phyloP scores from a whole-genome alignment of 2,329 filamentous ascomycete species.

The Aspergillus cejpii region DNA sequence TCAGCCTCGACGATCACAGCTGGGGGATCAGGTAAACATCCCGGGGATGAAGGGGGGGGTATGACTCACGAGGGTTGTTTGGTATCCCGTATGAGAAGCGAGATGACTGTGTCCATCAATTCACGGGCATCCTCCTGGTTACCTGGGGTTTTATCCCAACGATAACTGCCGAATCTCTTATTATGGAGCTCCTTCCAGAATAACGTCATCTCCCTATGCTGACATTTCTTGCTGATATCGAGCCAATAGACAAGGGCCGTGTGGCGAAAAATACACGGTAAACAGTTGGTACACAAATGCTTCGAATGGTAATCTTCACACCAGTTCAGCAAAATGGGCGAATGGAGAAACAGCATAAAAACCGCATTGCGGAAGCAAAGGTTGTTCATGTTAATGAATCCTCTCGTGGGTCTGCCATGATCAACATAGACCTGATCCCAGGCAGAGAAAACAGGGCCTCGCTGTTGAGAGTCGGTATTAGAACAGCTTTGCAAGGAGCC shows the following conservation, averaged over 20 bases:
- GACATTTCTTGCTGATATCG: neutral
- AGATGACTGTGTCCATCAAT: conserved; percentile 13
- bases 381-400: conserved; percentile 6
- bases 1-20: neutral
- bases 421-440: neutral
- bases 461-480: neutral
- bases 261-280: conserved; percentile 14
- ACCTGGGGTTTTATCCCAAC: neutral
- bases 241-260: conserved; percentile 18
- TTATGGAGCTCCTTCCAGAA: conserved; percentile 6
- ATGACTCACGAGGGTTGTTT: neutral
- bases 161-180: neutral
- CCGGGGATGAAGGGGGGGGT: neutral
- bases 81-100: conserved; percentile 1
- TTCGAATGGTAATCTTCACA: conserved; percentile 5
- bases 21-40: neutral
- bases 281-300: conserved; percentile 1
- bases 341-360: conserved; percentile 23
- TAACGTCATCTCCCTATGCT: neutral
- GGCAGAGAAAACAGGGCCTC: neutral
- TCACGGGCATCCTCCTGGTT: conserved; percentile 15
- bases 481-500: too few species aligned
- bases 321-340: conserved; percentile 22
- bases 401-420: neutral
- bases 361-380: conserved; percentile 27